Evolutionary conservation across 768 basidiomycete genomes (phyloP).

Genomic region (Pholiota molesta): DNA sequence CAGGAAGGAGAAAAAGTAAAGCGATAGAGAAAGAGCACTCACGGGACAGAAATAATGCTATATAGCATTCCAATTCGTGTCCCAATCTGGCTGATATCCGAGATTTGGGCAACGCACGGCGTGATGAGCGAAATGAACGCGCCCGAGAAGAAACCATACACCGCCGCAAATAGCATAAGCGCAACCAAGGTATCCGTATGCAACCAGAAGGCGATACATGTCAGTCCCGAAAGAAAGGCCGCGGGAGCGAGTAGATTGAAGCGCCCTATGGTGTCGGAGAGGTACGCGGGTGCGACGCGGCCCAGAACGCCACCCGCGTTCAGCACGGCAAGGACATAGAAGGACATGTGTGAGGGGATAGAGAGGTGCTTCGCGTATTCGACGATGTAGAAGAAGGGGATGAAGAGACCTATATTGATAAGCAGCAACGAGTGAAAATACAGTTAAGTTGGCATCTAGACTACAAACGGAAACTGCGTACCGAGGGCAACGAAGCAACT

Average conservation of each 20-base stretch:
- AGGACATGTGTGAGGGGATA: slow-evolving; percentile 42
- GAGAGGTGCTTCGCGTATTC: slow-evolving; percentile 53
- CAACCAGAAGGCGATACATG: slow-evolving; percentile 61
- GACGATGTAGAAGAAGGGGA: slow-evolving; percentile 72
- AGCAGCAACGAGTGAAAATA: not conserved
- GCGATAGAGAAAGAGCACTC: slow-evolving; percentile 37
- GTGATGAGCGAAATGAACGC: slow-evolving; percentile 70
- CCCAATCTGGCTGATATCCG: slow-evolving; percentile 60
- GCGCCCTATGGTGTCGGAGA: slow-evolving; percentile 67
- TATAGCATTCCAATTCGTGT: slow-evolving; percentile 67
- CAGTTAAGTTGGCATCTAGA: no score
- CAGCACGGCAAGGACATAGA: slow-evolving; percentile 65
- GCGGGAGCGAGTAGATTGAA: slow-evolving; percentile 70
- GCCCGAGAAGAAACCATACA: slow-evolving; percentile 69
- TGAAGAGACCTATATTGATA: slow-evolving; percentile 57
- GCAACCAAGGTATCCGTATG: slow-evolving; percentile 40
- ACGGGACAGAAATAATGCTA: slow-evolving; percentile 70
- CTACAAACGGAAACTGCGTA: slow-evolving; percentile 27
- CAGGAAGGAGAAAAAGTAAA: not conserved
- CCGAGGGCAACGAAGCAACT: slow-evolving; percentile 65
- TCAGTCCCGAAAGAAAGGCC: slow-evolving; percentile 64
- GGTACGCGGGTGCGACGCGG: slow-evolving; percentile 61
- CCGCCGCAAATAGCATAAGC: slow-evolving; percentile 52
- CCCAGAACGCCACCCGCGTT: slow-evolving; percentile 71
- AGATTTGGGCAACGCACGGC: slow-evolving; percentile 70